A percentile compares a stretch with the other conserved stretches of the same genome.
phyloP scores from a whole-genome alignment of 306 rosid species.

The Benincasa hispida region DNA sequence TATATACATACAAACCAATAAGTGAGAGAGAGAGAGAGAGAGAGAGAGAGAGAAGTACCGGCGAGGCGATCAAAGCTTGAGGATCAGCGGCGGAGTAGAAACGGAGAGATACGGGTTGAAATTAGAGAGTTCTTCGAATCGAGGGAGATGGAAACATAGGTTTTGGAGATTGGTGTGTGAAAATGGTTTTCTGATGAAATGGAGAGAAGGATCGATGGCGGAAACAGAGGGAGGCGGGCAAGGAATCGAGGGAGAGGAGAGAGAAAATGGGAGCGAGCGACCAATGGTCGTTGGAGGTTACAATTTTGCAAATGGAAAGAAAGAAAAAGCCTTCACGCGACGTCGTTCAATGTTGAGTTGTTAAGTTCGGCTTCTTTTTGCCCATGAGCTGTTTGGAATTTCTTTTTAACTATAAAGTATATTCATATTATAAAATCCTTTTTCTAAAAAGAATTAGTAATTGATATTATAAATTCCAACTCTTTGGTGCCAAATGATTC shows the following conservation, averaged over 20 bases:
- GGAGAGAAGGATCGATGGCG: not conserved
- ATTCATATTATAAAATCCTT: too few relatives aligned
- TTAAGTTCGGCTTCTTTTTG: not conserved
- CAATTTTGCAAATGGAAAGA: not conserved
- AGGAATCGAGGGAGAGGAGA: not conserved
- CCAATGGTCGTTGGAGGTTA: not conserved
- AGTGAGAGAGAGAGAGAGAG: too few relatives aligned
- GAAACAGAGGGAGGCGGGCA: not conserved
- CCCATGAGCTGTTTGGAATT: not conserved
- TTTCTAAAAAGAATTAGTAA: too few relatives aligned
- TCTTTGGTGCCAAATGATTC: too few relatives aligned
- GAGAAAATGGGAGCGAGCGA: not conserved
- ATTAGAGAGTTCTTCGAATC: not conserved
- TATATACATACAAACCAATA: not conserved
- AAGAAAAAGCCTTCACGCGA: not conserved
- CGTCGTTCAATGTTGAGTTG: not conserved
- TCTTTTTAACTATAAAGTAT: not conserved
- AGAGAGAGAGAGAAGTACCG: not conserved
- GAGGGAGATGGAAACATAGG: not conserved
- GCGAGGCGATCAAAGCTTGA: not conserved
- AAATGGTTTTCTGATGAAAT: not conserved
- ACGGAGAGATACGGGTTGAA: not conserved
- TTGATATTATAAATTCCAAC: too few relatives aligned
- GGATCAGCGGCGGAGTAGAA: not conserved
- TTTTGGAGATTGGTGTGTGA: not conserved